These are phyloP conservation scores for Suillus subalutaceus DNA, from an alignment of 768 basidiomycete species.

Conservation along the genomic window DNA sequence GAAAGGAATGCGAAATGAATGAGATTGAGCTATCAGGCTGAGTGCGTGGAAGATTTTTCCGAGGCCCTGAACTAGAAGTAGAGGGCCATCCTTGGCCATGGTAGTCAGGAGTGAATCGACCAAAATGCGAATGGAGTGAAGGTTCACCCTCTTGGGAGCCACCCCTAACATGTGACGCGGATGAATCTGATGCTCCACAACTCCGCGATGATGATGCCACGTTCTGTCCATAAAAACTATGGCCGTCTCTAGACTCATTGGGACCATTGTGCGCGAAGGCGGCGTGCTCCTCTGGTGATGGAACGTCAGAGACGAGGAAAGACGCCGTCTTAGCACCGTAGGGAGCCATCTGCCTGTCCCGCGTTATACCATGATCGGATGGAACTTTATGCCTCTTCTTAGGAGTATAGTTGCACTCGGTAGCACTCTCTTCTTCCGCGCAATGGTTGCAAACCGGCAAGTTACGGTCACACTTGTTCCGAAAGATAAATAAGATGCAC, in stretches of 20 bases:
- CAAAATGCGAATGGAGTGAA: conserved; percentile 19
- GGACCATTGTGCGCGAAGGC: conserved; percentile 20
- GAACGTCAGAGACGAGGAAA: conserved; percentile 47
- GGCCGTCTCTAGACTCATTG: conserved; percentile 34
- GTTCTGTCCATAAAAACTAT: conserved; percentile 53
- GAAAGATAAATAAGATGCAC: conserved; percentile 10
- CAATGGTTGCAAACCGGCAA: conserved; percentile 75
- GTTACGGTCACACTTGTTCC: conserved; percentile 66
- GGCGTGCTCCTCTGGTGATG: conserved; percentile 34
- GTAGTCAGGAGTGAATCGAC: conserved; percentile 27
- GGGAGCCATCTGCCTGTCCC: conserved; percentile 40
- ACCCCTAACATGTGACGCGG: conserved; percentile 22
- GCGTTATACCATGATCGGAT: conserved; percentile 40
- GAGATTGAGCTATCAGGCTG: conserved; percentile 36
- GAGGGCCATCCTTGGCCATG: conserved; percentile 21
- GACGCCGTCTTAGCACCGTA: conserved; percentile 52
- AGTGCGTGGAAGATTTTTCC: conserved; percentile 25
- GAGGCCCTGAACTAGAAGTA: conserved; percentile 22
- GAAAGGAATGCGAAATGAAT: conserved; percentile 48
- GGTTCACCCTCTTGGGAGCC: conserved; percentile 20
- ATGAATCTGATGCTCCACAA: conserved; percentile 25
- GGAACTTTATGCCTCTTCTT: conserved; percentile 66
- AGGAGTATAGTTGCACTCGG: conserved; percentile 71
- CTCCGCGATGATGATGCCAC: conserved; percentile 39
- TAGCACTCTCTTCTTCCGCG: conserved; percentile 47